Evolutionary conservation across 306 rosid species (phyloP).

Genomic region (Senna tora): DNA sequence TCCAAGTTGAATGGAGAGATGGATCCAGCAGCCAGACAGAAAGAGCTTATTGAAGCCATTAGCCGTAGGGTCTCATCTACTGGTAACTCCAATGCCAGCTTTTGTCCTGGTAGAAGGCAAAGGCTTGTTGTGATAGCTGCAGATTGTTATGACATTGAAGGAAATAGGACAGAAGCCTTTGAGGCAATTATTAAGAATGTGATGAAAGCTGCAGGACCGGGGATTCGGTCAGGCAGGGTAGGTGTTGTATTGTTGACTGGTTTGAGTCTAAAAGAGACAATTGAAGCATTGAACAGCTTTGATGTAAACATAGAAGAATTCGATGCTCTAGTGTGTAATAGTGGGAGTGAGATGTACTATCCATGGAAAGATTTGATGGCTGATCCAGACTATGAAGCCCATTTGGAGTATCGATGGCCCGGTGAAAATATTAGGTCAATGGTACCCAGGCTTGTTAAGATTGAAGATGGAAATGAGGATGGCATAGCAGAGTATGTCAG

Average conservation of each 20-base stretch:
- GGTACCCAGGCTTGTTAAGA: constrained; percentile 62
- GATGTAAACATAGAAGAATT: constrained; percentile 64
- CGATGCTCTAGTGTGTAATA: constrained; percentile 71
- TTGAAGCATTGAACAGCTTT: constrained; percentile 53
- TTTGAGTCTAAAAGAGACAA: constrained; percentile 61
- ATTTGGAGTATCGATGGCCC: constrained; percentile 73
- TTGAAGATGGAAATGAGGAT: constrained; percentile 57
- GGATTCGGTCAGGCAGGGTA: constrained; percentile 49
- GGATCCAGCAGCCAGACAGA: constrained; percentile 66
- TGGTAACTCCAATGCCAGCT: constrained; percentile 46
- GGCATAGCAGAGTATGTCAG: constrained; percentile 53
- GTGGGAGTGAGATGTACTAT: constrained; percentile 82
- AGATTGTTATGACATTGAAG: constrained; percentile 63
- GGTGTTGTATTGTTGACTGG: constrained; percentile 70
- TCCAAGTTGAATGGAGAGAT: constrained; percentile 52
- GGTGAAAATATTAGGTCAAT: constrained; percentile 71
- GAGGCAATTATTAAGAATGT: constrained; percentile 48
- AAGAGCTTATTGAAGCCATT: constrained; percentile 74
- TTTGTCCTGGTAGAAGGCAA: constrained; percentile 71
- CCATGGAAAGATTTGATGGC: constrained; percentile 72
- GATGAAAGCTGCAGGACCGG: constrained; percentile 48
- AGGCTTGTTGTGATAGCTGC: constrained; percentile 64
- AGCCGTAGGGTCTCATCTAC: constrained; percentile 51
- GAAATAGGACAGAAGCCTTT: constrained; percentile 49
- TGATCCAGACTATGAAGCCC: constrained; percentile 74